Base-by-base conservation (phyloP, 345 rosid genomes). In the Euphorbia peplus region DNA sequence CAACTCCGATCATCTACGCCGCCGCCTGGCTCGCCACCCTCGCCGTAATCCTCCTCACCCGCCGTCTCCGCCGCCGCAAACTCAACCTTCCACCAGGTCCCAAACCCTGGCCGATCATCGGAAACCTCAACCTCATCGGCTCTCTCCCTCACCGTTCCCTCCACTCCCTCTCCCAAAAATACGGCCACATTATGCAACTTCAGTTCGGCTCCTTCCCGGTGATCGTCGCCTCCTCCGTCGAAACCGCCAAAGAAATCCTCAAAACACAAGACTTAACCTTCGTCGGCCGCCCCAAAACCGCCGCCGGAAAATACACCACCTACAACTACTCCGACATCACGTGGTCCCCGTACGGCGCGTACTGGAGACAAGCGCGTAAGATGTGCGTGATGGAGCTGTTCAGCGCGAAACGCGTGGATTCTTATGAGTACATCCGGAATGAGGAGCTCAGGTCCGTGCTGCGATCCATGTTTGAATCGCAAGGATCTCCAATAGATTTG, bases 311-410 rank as follows among this genome's bases (percentile, higher is more conserved):
- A 48, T 85, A 89, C 86, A 86, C 88, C 3, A 78, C 91, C 18
- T 89, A 79, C 77, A 83, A 86, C 60, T 87, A 85, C 74, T 81
- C 86, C 0, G 81, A 86, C 54, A 84, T 88, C 42, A 78, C 85
- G 0, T 83, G 89, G 91, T 82, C 91, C 0, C 87, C 83, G 1
- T 89, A 89, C 8, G 95, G 91, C 3, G 75, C 91, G 0, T 88
- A 88, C 41, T 84, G 86, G 88, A 86, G 90, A 0, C 93, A 86
- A 54, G 93, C 93, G 0, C 77, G 91, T 0, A 84, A 83, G 59
- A 79, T 86, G 82, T 88, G 91, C 44, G 57, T 84, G 1, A 79
- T 71, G 73, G 89, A 86, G 67, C 82, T 88, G 59, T 88, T 88
- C 48, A 86, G 89, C 52, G 81, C 78, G 0, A 88, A 79, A 70